phyloP scores from a whole-genome alignment of 2,329 filamentous ascomycete genomes.

The Beauveria varroae region DNA sequence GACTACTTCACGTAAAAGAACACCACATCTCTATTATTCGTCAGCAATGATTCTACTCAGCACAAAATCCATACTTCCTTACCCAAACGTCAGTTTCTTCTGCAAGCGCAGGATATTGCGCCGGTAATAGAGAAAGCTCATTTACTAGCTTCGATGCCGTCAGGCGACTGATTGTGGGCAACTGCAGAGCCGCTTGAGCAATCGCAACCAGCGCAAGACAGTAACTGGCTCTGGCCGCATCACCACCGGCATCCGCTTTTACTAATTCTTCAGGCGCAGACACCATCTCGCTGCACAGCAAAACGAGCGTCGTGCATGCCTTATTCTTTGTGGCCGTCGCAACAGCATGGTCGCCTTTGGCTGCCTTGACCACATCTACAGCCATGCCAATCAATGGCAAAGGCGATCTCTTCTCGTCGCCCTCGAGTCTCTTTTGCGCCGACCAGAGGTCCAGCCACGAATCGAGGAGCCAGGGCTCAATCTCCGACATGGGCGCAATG shows the following conservation, averaged over 20 bases:
- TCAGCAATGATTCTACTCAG: not conserved
- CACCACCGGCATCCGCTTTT: conserved; percentile 19
- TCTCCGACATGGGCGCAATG: conserved; percentile 30
- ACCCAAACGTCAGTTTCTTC: conserved; percentile 36
- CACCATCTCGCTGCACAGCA: conserved; percentile 36
- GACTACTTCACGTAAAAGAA: conserved; percentile 5
- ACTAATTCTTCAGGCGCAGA: conserved; percentile 24
- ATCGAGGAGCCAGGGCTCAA: conserved; percentile 43
- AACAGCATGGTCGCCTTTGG: conserved; percentile 14
- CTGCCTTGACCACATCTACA: conserved; percentile 25
- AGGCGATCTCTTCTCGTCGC: conserved; percentile 22
- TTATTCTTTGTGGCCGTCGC: conserved; percentile 25
- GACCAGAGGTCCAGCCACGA: conserved; percentile 35
- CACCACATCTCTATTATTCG: conserved; percentile 4
- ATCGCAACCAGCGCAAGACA: conserved; percentile 33
- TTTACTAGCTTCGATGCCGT: conserved; percentile 36
- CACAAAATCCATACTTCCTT: conserved; percentile 14
- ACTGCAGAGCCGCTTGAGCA: conserved; percentile 26
- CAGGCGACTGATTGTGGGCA: conserved; percentile 30
- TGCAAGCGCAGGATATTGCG: conserved; percentile 23
- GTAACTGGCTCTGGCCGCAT: conserved; percentile 25
- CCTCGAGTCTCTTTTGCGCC: conserved; percentile 31
- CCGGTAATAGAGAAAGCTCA: conserved; percentile 30
- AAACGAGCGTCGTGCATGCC: conserved; percentile 29
- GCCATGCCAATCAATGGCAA: conserved; percentile 29